Evolutionary conservation across 495 filamentous ascomycete species (phyloP).

Genomic region (Lasiosphaeria hispida): DNA sequence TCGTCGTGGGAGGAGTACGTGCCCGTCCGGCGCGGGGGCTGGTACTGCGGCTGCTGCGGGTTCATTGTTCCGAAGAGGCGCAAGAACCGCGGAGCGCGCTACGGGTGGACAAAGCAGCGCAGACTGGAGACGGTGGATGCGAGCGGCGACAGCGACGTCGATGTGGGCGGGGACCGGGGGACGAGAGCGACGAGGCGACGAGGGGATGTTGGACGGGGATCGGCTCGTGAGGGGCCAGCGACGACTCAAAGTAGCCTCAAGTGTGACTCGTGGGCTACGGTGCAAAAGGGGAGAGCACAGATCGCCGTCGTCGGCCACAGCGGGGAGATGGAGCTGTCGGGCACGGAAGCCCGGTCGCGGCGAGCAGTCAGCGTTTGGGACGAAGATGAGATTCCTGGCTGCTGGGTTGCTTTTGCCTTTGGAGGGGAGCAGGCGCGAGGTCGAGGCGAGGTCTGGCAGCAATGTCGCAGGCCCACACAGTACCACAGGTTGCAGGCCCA

Average conservation of each 20-base stretch:
- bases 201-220: neutral
- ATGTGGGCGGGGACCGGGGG: neutral
- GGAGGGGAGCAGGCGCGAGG: too few relatives aligned
- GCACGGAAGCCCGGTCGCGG: conserved; percentile 7
- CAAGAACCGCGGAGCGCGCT: neutral
- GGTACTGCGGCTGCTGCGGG: conserved; percentile 42
- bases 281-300: neutral
- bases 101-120: neutral
- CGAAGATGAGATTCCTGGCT: neutral
- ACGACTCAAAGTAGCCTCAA: too few relatives aligned
- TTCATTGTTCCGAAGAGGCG: conserved; percentile 47
- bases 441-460: too few relatives aligned
- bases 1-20: conserved; percentile 60
- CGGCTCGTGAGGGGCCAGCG: too few relatives aligned
- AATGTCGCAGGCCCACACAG: too few relatives aligned
- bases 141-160: neutral
- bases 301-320: conserved; percentile 2
- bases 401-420: too few relatives aligned
- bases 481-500: too few relatives aligned
- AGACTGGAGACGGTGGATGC: neutral
- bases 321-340: conserved; percentile 7
- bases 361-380: neutral
- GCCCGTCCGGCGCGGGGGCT: conserved; percentile 41
- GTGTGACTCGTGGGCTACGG: too few relatives aligned
- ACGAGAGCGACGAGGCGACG: neutral